A percentile compares a stretch with the other conserved stretches of the same genome.
Evolutionary conservation across 176 grass and related monocot species (phyloP).

Genomic region (Paspalum vaginatum): DNA sequence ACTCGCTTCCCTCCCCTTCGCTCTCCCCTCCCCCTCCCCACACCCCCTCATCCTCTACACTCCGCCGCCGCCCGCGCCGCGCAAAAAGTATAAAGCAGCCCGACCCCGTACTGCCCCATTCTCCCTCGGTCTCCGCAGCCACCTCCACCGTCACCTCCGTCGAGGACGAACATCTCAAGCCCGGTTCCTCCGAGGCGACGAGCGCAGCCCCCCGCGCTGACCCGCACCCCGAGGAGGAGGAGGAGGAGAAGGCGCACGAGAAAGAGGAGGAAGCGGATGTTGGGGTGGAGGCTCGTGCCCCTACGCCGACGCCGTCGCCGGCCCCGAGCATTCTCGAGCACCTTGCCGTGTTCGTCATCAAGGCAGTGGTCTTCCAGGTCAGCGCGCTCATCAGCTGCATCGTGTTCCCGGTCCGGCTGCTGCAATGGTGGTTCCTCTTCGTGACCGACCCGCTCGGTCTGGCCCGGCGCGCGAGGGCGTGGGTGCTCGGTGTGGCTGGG

Average conservation of each 20-base stretch:
- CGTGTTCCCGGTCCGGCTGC: conserved; percentile 64
- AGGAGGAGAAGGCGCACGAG: background rate
- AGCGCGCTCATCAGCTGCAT: conserved; percentile 55
- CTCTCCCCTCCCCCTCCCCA: background rate
- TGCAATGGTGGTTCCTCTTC: conserved; percentile 63
- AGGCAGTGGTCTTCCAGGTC: conserved; percentile 68
- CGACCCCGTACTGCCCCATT: background rate
- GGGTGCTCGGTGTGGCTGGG: conserved; percentile 39
- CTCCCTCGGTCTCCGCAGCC: conserved; percentile 28
- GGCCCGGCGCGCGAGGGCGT: conserved; percentile 37
- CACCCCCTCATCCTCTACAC: conserved; percentile 33
- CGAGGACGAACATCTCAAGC: conserved; percentile 34
- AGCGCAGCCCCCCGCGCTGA: conserved; percentile 9
- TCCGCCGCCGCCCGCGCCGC: conserved; percentile 44
- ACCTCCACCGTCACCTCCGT: conserved; percentile 29
- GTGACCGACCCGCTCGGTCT: conserved; percentile 59
- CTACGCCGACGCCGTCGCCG: background rate
- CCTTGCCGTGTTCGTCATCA: conserved; percentile 57
- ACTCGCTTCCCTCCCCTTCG: conserved; percentile 28
- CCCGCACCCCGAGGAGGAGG: background rate
- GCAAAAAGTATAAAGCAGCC: conserved; percentile 25
- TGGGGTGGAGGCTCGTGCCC: background rate
- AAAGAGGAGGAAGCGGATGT: background rate
- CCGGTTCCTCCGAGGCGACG: conserved; percentile 27
- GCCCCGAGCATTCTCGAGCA: conserved; percentile 44